Conservation (phyloP, 768 basidiomycete species). For the Panus rudis region DNA sequence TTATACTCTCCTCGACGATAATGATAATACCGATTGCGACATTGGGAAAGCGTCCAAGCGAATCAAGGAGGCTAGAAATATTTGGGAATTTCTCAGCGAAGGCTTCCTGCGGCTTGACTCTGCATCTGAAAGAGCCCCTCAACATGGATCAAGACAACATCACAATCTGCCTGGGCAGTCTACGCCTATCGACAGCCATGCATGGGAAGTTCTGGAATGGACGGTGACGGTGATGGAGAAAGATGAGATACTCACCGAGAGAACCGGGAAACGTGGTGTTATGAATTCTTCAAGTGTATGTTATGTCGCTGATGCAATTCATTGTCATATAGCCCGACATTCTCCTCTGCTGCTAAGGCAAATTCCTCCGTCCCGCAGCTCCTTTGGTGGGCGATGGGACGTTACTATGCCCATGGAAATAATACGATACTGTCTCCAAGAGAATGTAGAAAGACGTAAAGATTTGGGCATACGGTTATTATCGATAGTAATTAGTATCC, state of each 20-base stretch:
- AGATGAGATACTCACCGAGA: slow-evolving; percentile 40
- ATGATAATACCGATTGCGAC: slow-evolving; percentile 43
- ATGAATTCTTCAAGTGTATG: slow-evolving; percentile 1
- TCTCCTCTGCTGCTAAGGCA: slow-evolving; percentile 53
- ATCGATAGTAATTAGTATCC: slow-evolving; percentile 24
- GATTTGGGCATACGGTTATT: slow-evolving; percentile 23
- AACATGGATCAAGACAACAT: slow-evolving; percentile 17
- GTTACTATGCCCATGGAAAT: slow-evolving; percentile 44
- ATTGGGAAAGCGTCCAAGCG: slow-evolving; percentile 49
- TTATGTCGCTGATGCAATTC: slow-evolving; percentile 2
- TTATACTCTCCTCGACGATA: slow-evolving; percentile 18
- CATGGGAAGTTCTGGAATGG: slow-evolving; percentile 73
- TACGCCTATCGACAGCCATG: slow-evolving; percentile 45
- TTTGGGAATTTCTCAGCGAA: slow-evolving; percentile 56
- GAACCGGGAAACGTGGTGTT: slow-evolving; percentile 31
- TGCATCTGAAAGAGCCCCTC: neutral
- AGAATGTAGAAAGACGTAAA: slow-evolving; percentile 18
- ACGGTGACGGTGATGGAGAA: slow-evolving; percentile 59
- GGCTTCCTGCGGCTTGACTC: slow-evolving; percentile 34
- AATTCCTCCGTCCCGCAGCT: slow-evolving; percentile 47
- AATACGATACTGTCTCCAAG: slow-evolving; percentile 21
- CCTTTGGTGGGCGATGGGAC: slow-evolving; percentile 48
- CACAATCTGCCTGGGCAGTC: slow-evolving; percentile 15
- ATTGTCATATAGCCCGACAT: slow-evolving; percentile 28
- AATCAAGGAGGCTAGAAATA: slow-evolving; percentile 45